These are phyloP conservation scores for Athelia sp. DNA, from an alignment of 1,284 basidiomycete species.

Conservation along the genomic window DNA sequence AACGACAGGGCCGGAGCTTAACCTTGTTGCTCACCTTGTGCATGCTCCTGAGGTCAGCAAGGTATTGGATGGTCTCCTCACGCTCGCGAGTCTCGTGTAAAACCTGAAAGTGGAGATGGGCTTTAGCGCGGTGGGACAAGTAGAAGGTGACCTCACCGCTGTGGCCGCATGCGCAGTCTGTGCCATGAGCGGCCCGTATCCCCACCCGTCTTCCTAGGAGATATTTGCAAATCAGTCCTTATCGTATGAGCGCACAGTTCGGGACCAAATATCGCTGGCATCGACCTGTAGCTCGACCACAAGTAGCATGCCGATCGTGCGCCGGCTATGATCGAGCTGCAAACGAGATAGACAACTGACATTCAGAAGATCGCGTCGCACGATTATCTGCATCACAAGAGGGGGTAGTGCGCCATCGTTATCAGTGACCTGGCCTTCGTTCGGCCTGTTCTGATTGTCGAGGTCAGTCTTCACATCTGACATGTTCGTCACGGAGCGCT, in stretches of 20 bases:
- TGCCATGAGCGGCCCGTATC: conserved; percentile 50
- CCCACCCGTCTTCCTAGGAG: conserved; percentile 39
- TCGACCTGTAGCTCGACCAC: too few relatives aligned
- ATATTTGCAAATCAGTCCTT: too few relatives aligned
- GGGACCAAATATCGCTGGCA: too few relatives aligned
- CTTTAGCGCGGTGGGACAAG: neutral
- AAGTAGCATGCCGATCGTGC: neutral
- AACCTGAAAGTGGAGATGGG: conserved; percentile 18
- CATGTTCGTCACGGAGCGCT: too few relatives aligned
- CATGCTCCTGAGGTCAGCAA: conserved; percentile 36
- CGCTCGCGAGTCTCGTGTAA: conserved; percentile 35
- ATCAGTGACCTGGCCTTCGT: too few relatives aligned
- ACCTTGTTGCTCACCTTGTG: conserved; percentile 25
- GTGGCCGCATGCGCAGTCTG: conserved; percentile 49
- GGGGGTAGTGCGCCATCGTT: too few relatives aligned
- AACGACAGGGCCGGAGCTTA: neutral
- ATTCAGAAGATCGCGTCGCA: conserved; percentile 38
- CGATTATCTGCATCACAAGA: conserved; percentile 41
- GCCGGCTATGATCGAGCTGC: neutral
- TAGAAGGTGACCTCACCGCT: conserved; percentile 25
- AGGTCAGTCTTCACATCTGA: too few relatives aligned
- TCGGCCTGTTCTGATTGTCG: too few relatives aligned
- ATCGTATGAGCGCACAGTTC: too few relatives aligned
- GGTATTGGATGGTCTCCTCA: conserved; percentile 34
- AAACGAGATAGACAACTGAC: conserved; percentile 20